phyloP scores from a whole-genome alignment of 2,329 filamentous ascomycete species.

The Dichotomopilus funicola region DNA sequence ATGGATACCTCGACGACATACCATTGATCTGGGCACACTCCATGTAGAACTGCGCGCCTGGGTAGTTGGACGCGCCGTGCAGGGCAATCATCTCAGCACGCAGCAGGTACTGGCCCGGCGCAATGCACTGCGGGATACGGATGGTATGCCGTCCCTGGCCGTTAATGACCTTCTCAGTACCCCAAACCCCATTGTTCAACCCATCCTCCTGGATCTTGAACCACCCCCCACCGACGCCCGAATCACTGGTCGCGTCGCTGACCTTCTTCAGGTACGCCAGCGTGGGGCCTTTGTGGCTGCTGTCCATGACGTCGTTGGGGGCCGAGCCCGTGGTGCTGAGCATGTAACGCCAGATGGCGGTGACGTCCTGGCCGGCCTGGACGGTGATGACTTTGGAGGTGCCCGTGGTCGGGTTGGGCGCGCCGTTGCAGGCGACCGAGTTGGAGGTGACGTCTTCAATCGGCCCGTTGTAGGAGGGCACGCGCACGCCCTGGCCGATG shows the following conservation, averaged over 20 bases:
- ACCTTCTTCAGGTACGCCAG: constrained; percentile 26
- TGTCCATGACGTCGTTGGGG: constrained; percentile 25
- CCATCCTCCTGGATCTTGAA: constrained; percentile 27
- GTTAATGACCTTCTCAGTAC: constrained; percentile 24
- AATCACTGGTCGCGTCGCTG: constrained; percentile 20
- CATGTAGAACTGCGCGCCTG: constrained; percentile 25
- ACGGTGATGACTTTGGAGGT: constrained; percentile 25
- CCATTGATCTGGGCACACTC: constrained; percentile 24
- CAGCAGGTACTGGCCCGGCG: constrained; percentile 23
- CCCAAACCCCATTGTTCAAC: constrained; percentile 20
- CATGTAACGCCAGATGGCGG: constrained; percentile 25
- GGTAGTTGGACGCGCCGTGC: constrained; percentile 21
- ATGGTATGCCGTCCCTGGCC: constrained; percentile 23
- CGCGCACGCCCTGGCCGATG: constrained; percentile 20
- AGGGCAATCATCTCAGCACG: constrained; percentile 24
- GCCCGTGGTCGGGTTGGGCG: constrained; percentile 20
- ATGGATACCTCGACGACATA: background rate
- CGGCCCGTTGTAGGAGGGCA: constrained; percentile 24
- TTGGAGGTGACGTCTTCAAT: constrained; percentile 22
- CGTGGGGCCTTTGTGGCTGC: constrained; percentile 23
- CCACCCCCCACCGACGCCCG: constrained; percentile 23
- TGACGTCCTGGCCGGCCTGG: constrained; percentile 20
- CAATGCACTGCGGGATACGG: constrained; percentile 22
- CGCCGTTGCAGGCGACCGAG: constrained; percentile 24
- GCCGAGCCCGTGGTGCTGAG: constrained; percentile 20